A percentile compares a stretch with the other conserved stretches of the same genome.
Conservation (phyloP, 257 asterid species). For the Eucommia ulmoides region DNA sequence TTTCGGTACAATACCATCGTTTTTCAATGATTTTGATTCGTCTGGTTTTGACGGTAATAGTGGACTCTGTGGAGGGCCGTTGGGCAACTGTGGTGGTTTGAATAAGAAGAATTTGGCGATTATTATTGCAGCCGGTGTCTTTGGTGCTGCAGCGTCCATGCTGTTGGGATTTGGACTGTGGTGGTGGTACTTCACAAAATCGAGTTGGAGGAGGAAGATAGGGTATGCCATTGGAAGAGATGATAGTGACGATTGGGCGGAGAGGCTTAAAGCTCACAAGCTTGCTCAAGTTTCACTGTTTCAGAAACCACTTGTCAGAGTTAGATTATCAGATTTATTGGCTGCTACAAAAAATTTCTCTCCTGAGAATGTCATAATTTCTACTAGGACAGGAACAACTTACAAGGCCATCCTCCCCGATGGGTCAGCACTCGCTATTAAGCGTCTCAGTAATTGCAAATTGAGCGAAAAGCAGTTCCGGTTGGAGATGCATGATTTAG, state of each 20-base stretch:
- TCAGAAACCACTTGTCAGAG: constrained; percentile 84
- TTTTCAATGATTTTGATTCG: constrained; percentile 12
- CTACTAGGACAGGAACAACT: constrained; percentile 76
- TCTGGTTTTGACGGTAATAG: constrained; percentile 37
- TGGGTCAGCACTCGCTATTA: constrained; percentile 71
- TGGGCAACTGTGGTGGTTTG: constrained; percentile 80
- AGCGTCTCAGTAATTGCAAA: constrained; percentile 49
- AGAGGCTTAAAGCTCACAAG: constrained; percentile 58
- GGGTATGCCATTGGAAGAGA: constrained; percentile 40
- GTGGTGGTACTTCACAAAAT: constrained; percentile 56
- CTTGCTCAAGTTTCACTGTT: constrained; percentile 70
- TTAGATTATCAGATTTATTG: constrained; percentile 64
- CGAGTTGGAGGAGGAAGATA: constrained; percentile 32
- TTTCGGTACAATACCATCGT: constrained; percentile 60
- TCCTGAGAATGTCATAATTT: constrained; percentile 32
- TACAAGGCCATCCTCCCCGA: constrained; percentile 70
- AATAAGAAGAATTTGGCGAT: constrained; percentile 60
- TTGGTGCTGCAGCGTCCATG: constrained; percentile 75
- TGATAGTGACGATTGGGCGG: constrained; percentile 50
- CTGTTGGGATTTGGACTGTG: constrained; percentile 66
- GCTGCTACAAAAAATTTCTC: constrained; percentile 57
- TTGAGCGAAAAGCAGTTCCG: constrained; percentile 68
- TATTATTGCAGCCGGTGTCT: constrained; percentile 81
- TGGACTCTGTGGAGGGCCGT: constrained; percentile 59
- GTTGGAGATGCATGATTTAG: constrained; percentile 80